Percentiles rank a stretch among this genome's conserved stretches.
phyloP scores from a whole-genome alignment of 768 basidiomycete species.

The Coprinopsis sp. region DNA sequence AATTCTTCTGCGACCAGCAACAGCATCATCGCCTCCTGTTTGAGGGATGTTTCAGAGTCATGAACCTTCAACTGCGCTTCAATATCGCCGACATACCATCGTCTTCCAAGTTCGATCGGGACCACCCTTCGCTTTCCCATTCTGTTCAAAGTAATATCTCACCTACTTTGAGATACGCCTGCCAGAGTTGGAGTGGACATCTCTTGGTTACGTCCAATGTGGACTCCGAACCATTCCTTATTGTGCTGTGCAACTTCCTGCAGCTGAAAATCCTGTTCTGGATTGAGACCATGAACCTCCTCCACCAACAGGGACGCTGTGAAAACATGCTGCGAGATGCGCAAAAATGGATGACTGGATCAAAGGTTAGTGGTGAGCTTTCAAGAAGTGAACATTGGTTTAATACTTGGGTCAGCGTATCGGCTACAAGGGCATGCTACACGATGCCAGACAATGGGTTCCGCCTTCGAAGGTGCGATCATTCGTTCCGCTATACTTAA shows the following conservation, averaged over 20 bases:
- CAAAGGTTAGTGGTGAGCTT: background rate
- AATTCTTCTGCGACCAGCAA: too few species aligned
- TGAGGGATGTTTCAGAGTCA: conserved; percentile 13
- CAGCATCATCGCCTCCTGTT: too few species aligned
- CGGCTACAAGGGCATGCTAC: too few species aligned
- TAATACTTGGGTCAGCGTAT: too few species aligned
- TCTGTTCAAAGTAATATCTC: conserved; percentile 11
- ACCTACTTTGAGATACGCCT: conserved; percentile 7
- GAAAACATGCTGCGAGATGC: background rate
- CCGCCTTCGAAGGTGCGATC: too few species aligned
- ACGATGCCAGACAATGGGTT: too few species aligned
- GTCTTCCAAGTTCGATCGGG: conserved; percentile 14
- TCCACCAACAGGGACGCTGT: background rate
- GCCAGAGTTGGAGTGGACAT: conserved; percentile 10
- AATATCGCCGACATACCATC: conserved; percentile 17
- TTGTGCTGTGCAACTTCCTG: conserved; percentile 5
- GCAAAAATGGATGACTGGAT: background rate
- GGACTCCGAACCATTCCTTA: background rate
- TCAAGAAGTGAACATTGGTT: background rate
- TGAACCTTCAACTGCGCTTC: conserved; percentile 14
- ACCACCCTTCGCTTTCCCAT: conserved; percentile 1
- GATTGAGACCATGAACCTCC: conserved; percentile 11
- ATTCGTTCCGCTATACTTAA: too few species aligned
- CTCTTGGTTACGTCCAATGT: background rate
- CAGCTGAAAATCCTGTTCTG: conserved; percentile 6